Evolutionary conservation across 495 filamentous ascomycete species (phyloP), one percentile per base, ranked within the genome.

Genomic region (Parathielavia appendiculata): DNA sequence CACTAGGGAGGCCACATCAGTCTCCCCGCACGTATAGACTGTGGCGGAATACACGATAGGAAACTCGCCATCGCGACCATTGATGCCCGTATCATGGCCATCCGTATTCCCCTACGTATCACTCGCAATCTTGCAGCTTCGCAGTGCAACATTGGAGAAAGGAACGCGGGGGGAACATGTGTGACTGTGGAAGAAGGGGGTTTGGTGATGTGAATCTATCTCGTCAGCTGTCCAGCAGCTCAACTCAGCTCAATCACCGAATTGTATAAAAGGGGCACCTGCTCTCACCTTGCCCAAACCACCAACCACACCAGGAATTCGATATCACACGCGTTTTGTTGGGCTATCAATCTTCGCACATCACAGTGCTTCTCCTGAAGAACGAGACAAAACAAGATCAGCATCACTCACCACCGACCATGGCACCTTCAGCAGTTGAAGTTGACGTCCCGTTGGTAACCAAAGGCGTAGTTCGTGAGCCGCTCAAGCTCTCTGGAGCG

Each of bases 401-500:
- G 26, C 1, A 5, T 9, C 13, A 8, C 26, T 49, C 46, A 3
- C 0, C 2, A 49, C 19, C 39, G 17, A 59, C 17, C 40, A 72
- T 72, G 70, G 68, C 70, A 40, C 70, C 70, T 35, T 71, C 70
- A 10, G 68, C 70, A 16, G 50, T 69, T 39, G 65, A 68, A 9
- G 19, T 44, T 13, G 56, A 63, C 6, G 19, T 60, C 9, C 58
- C 59, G 30, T 49, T 63, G 14, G 23, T 46, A 32, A 58, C 59
- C 52, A 68, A 66, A 54, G 48, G 35, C 14, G 38, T 22, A 5
- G 20, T 36, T 16, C 63, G 50, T 2, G 57, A 67, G 51, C 82
- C 85, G 0, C 64, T 86, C 23, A 66, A 77, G 65, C 69, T 75
- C 16, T 79, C 73, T 0, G 83, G 83, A 5, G 72, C 75, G 0